Percentiles rank a stretch among this genome's conserved stretches.
Conservation (phyloP, 176 grass and related monocot species). For the Ananas comosus region DNA sequence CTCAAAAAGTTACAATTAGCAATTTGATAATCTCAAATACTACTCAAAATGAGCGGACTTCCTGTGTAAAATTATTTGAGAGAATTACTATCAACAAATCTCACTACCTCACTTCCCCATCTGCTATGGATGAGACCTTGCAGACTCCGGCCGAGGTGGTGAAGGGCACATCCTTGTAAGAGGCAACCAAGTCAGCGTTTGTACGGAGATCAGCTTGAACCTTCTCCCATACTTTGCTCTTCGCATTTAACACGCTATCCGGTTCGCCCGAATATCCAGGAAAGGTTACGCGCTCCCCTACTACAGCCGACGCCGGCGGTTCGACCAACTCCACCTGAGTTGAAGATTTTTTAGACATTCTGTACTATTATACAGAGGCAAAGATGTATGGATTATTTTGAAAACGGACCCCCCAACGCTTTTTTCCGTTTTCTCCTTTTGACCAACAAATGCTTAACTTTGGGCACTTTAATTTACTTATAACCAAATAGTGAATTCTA, state of each 20-base stretch:
- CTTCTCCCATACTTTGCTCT: conserved; percentile 87
- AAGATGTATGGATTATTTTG: not conserved
- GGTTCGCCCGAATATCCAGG: conserved; percentile 58
- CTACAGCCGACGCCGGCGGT: conserved; percentile 47
- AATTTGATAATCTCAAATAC: no score
- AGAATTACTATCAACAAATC: not conserved
- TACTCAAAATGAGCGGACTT: no score
- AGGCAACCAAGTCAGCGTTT: conserved; percentile 56
- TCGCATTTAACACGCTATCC: conserved; percentile 57
- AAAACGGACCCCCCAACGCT: no score
- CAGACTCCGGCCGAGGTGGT: conserved; percentile 62
- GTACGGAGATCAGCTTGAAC: conserved; percentile 55
- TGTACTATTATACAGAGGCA: not conserved
- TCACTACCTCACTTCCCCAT: conserved; percentile 60
- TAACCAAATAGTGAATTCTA: no score
- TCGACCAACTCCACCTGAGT: conserved; percentile 79
- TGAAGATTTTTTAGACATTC: not conserved
- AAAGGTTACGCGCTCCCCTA: conserved; percentile 66
- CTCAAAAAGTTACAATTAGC: no score
- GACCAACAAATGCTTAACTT: no score
- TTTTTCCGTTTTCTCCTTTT: no score
- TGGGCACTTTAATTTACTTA: no score
- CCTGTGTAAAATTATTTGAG: not conserved
- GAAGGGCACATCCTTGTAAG: conserved; percentile 64
- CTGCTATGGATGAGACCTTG: conserved; percentile 57